Evolutionary conservation across 345 rosid genomes (phyloP), one percentile per base, ranked within the genome.

Genomic region (Populus deltoides): DNA sequence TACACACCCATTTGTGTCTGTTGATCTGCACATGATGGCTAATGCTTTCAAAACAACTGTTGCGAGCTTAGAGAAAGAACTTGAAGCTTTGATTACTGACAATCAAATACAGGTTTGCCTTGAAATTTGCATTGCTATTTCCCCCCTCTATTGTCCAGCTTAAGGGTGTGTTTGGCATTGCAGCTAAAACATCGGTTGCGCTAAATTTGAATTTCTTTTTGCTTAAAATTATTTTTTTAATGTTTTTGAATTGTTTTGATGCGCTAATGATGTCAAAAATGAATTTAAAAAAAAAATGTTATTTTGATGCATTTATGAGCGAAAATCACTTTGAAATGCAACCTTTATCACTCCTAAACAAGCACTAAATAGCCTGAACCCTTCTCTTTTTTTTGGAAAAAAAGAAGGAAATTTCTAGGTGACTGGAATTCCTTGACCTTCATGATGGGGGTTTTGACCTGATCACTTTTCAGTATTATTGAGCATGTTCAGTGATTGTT

Each of bases 1-100:
- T 83, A 94, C 99, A n/a, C 92, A 90, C 74, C 98, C 99, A 67
- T 97, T 97, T 82, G 89, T 97, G 77, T 97, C 99, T 77, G 97
- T 97, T 80, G 99, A 97, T 85, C 81, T 97, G 90, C 84, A 79
- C 57, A 89, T 91, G 92, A 97, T 97, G 99, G 98, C 99, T 72
- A 91, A 87, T 88, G 99, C 98, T 77, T 94, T 97, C 84, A 97
- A 89, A 88, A 92, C 98, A 70, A 90, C 87, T 62, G 89, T 97
- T 68, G 86, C 92, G 11, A 96, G 96, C 67, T 82, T 97, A 63
- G 92, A 90, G 87, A 92, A 92, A 80, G 98, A 97, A 82, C 93
- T 97, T 1, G 98, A 92, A 86, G 85, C 90, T 77, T 85, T 97
- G 91, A 97, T 97, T 69, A 90, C 98, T 12, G 92, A 92, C 85